Conservation (phyloP, 345 rosid genomes). For the Rhodamnia rubescens region DNA sequence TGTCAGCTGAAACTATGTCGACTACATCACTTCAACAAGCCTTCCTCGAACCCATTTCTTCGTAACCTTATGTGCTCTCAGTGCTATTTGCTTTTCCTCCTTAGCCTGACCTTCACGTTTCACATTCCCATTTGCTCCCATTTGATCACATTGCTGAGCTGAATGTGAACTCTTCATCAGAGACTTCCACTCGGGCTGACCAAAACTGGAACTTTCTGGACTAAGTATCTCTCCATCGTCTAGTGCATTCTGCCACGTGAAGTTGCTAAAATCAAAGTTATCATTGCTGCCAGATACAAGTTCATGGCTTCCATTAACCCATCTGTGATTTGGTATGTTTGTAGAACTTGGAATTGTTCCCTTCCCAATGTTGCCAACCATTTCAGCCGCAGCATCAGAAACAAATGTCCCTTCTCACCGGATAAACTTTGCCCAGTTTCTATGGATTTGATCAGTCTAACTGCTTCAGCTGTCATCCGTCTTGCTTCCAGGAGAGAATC, state of each 20-base stretch:
- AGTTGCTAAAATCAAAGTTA: background rate
- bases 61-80: background rate
- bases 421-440: constrained; percentile 14
- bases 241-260: background rate
- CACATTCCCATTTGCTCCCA: background rate
- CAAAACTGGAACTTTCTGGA: background rate
- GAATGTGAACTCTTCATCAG: background rate
- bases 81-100: background rate
- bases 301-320: background rate
- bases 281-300: background rate
- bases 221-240: background rate
- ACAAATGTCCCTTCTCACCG: background rate
- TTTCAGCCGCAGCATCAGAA: background rate
- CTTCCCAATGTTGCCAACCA: background rate
- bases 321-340: background rate
- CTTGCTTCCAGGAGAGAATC: constrained; percentile 74
- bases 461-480: constrained; percentile 84
- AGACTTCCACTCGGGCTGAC: background rate
- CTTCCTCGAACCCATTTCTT: constrained; percentile 14
- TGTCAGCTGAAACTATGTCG: background rate
- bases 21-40: background rate
- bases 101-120: background rate
- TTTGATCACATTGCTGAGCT: background rate
- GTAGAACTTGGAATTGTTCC: background rate
- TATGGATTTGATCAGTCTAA: constrained; percentile 51